These are phyloP conservation scores for Aspergillus saccharolyticus DNA, from an alignment of 495 filamentous ascomycete species.

Conservation along the genomic window DNA sequence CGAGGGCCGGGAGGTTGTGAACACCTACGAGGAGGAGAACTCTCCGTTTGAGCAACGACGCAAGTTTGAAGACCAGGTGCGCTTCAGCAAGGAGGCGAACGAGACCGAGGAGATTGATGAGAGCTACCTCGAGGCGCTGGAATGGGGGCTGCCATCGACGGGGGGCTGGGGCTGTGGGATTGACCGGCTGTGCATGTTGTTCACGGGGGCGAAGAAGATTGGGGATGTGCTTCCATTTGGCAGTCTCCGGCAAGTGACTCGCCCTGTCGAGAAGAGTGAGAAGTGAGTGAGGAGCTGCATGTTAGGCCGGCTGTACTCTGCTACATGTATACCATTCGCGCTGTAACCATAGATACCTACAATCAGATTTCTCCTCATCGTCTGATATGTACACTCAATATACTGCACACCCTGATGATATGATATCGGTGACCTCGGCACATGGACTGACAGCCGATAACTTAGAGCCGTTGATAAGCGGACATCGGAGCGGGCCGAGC, in stretches of 20 bases:
- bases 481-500: constrained; percentile 14
- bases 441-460: not conserved
- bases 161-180: constrained; percentile 95
- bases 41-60: constrained; percentile 78
- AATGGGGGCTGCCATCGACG: constrained; percentile 85
- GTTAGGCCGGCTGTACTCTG: not conserved
- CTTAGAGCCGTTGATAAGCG: constrained; percentile 4
- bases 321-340: no score
- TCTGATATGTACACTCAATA: no score
- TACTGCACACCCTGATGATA: no score
- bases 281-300: constrained; percentile 5
- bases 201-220: constrained; percentile 70
- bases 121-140: constrained; percentile 74
- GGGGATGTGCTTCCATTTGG: constrained; percentile 84
- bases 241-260: constrained; percentile 54
- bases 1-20: constrained; percentile 71
- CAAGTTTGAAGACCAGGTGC: constrained; percentile 68
- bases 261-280: constrained; percentile 1
- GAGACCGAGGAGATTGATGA: constrained; percentile 61
- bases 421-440: not conserved
- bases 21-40: constrained; percentile 98
- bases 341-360: not conserved
- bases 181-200: constrained; percentile 85
- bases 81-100: constrained; percentile 33
- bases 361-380: not conserved